These are phyloP conservation scores for Fagus crenata DNA, from an alignment of 306 rosid genomes.

Conservation along the genomic window DNA sequence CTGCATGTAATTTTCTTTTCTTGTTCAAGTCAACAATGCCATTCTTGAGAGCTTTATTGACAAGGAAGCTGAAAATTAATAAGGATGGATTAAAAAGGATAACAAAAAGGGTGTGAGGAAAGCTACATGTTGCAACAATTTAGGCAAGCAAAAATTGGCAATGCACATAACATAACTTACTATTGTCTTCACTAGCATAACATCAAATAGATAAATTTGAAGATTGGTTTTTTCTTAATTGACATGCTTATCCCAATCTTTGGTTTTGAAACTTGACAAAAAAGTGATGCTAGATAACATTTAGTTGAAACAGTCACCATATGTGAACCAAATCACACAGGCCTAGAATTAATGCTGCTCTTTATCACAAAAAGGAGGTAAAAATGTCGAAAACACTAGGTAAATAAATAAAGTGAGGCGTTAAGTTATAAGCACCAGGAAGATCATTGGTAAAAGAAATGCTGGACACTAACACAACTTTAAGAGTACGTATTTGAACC, in stretches of 20 bases:
- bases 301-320: not conserved
- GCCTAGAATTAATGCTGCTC: not conserved
- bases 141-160: not conserved
- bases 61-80: conserved; percentile 36
- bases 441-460: not conserved
- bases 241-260: not conserved
- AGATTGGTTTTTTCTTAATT: not conserved
- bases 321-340: not conserved
- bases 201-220: not conserved
- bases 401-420: too few relatives aligned
- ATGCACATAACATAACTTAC: not conserved
- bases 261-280: not conserved
- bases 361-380: not conserved
- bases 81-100: not conserved
- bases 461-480: not conserved
- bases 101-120: not conserved
- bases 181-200: not conserved
- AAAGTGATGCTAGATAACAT: not conserved
- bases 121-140: not conserved
- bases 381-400: too few relatives aligned
- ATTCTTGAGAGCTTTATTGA: conserved; percentile 25
- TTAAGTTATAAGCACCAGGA: not conserved
- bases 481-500: not conserved
- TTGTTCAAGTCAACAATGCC: conserved; percentile 41
- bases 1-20: conserved; percentile 66